These are phyloP conservation scores for Patellaria atrata DNA, from an alignment of 495 filamentous ascomycete species.

Conservation along the genomic window DNA sequence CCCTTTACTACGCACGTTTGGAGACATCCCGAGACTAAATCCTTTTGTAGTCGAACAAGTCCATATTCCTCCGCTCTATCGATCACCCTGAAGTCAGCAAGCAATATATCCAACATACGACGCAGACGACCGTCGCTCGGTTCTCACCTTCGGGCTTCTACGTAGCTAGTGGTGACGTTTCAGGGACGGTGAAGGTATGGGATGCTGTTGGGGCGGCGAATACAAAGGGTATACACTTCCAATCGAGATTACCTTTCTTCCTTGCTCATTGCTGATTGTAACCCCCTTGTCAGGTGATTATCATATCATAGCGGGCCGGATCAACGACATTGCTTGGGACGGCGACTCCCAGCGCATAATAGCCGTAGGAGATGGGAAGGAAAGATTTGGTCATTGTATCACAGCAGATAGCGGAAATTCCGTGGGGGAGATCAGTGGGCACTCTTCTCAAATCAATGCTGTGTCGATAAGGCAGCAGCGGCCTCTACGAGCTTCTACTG, in stretches of 20 bases:
- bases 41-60: slow-evolving; percentile 67
- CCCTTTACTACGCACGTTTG: too few species aligned
- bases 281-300: slow-evolving; percentile 51
- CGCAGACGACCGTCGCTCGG: slow-evolving; percentile 76
- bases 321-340: slow-evolving; percentile 95
- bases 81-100: slow-evolving; percentile 68
- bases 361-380: slow-evolving; percentile 87
- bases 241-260: background rate
- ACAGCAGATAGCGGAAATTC: slow-evolving; percentile 92
- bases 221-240: slow-evolving; percentile 39
- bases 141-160: slow-evolving; percentile 94
- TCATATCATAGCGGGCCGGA: slow-evolving; percentile 81
- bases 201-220: slow-evolving; percentile 53
- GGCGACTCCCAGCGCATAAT: slow-evolving; percentile 93
- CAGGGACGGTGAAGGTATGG: slow-evolving; percentile 79
- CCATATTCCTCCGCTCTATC: slow-evolving; percentile 84
- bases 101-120: slow-evolving; percentile 84
- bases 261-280: slow-evolving; percentile 5
- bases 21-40: background rate
- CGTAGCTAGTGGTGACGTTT: slow-evolving; percentile 81
- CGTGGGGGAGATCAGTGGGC: slow-evolving; percentile 84
- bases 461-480: slow-evolving; percentile 83
- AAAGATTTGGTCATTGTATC: slow-evolving; percentile 86
- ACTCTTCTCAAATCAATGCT: slow-evolving; percentile 77
- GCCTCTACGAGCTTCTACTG: slow-evolving; percentile 79